Base-by-base conservation (phyloP, 169 alveolate species). In the Plasmodium gallinaceum region DNA sequence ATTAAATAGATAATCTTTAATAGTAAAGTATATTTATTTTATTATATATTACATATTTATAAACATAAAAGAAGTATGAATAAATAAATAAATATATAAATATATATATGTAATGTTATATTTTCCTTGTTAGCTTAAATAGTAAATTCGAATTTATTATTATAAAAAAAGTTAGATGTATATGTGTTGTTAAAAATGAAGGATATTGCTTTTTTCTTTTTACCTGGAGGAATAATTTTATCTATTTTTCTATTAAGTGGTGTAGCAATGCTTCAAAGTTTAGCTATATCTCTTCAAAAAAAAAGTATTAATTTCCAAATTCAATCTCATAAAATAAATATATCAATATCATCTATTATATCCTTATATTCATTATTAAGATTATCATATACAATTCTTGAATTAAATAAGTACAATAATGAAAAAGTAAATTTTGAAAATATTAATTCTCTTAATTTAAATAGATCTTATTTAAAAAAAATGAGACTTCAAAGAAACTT, bases 401-500 rank as follows among this genome's bases (percentile, higher is more conserved):
- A 80, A 46, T 60, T 80, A 32, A 66, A 68, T 1, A 58, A 57
- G 8, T 52, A 46, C 16, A 26, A 51, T 58, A 8, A 32, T 52
- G 72, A 37, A 2, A 57, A 68, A 26, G 42, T 18, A 8, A 54
- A 26, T 37, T 39, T 16, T n/a, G 90, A 80, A 43, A 26, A 24
- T 16, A 51, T 48, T 0, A 10, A n/a, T 16, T 46, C 43, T 0
- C 90, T 16, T 10, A 52, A 68, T 16, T n/a, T 66, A 14, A 43
- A 69, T 46, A 66, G 65, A 8, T 60, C 83, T 16, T 80, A 80
- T 48, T 60, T 80, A 46, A 80, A 80, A 68, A 80, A 80, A 70
- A 66, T 80, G 46, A 39, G 90, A 68, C 64, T 80, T 7, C 90
- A 80, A 61, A 65, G 90, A 37, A 80, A 80, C 37, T 80, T 80